Evolutionary conservation across 805 yeast species (phyloP), one percentile per base, ranked within the genome.

Genomic region (Nakazawaea ambrosiae): DNA sequence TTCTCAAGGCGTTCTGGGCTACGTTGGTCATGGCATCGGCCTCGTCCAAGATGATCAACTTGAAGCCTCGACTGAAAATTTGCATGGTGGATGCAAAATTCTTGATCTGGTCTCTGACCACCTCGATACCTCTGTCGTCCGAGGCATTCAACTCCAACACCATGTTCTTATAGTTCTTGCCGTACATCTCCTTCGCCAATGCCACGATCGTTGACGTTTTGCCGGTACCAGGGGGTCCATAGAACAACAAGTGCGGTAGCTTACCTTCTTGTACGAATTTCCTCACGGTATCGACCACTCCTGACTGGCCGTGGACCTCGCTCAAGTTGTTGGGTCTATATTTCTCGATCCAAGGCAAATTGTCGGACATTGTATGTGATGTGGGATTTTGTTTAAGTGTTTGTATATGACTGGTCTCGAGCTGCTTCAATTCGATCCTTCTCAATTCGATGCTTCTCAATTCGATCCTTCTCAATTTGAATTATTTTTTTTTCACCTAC

Each of bases 101-200:
- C 68, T 92, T 92, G 65, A 92, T 88, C 60, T 88, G 96, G 51
- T 92, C 92, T 46, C 99, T 74, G n/a, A 92, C 97, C 31, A 92
- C 97, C 49, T 87, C 95, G 48, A 92, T 92, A 47, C 98, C 98
- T 62, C 98, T 75, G 58, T 92, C 98, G 58, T 92, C 98, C 4
- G 94, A 81, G 4, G 98, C 98, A 60, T 92, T 92, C 57, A 92
- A 69, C 55, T 92, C 98, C 39, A 92, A 63, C 2, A 92, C 97
- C 89, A 89, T 88, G 53, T 87, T 84, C 49, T 71, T 75, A 55
- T 84, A 85, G 45, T 77, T 74, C 14, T 70, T 62, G 2, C 98
- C 99, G 54, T 82, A 89, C 7, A 89, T 74, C 51, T 88, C 96
- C 40, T 76, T 68, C 1, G 97, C 96, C 41, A 89, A 61, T 1